Evolutionary conservation across 768 basidiomycete genomes (phyloP).

Genomic region (Termitomyces sp.): DNA sequence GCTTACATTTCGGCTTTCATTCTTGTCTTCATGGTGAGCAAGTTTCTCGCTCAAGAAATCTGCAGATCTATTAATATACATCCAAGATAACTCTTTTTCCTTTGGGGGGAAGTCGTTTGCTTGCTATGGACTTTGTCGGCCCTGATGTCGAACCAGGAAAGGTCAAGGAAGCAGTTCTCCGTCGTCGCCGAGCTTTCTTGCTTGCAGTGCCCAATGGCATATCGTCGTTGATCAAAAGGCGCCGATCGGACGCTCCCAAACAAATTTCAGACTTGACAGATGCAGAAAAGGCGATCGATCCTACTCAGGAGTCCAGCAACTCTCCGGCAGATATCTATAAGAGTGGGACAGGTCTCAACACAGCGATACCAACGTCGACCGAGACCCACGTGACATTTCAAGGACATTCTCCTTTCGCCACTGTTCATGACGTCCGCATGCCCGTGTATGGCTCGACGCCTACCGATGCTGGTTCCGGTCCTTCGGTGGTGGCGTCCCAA

Average conservation of each 20-base stretch:
- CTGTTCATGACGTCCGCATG: conserved; percentile 9
- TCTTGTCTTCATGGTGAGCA: conserved; percentile 50
- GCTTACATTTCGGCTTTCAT: conserved; percentile 62
- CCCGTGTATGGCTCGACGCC: conserved; percentile 5
- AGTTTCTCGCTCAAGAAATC: neutral
- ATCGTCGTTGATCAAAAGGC: neutral
- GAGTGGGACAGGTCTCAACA: neutral
- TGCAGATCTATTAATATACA: neutral
- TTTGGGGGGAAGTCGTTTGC: conserved; percentile 45
- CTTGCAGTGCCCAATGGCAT: conserved; percentile 15
- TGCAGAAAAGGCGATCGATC: neutral
- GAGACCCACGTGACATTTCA: conserved; percentile 19
- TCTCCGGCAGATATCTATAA: neutral
- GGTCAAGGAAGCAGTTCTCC: conserved; percentile 37
- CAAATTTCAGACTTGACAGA: neutral
- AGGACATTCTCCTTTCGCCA: conserved; percentile 15
- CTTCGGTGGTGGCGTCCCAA: conserved; percentile 2
- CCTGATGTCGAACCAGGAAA: conserved; percentile 57
- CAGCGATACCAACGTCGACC: neutral
- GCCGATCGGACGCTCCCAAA: neutral
- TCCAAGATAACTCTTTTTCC: conserved; percentile 60
- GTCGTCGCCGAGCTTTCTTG: conserved; percentile 25
- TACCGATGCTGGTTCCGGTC: conserved; percentile 6
- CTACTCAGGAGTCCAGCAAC: neutral
- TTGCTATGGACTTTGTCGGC: conserved; percentile 60